Evolutionary conservation across 1,139 yeast species (phyloP).

Genomic region (Diutina scorzettiae): DNA sequence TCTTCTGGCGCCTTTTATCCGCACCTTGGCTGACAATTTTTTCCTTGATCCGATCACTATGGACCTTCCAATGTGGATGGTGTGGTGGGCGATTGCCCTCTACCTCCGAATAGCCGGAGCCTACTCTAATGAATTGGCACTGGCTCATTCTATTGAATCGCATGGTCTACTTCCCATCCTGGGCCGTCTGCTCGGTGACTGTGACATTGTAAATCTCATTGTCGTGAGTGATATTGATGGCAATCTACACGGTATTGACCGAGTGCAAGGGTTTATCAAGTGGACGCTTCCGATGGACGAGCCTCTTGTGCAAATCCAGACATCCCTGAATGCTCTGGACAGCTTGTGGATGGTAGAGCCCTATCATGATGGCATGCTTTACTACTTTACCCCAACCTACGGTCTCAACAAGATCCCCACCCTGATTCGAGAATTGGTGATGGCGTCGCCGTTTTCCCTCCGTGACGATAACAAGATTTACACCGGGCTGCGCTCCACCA

Average conservation of each 20-base stretch:
- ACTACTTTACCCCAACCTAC: conserved; percentile 63
- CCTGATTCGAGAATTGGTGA: conserved; percentile 64
- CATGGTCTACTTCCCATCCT: neutral
- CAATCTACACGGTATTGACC: conserved; percentile 66
- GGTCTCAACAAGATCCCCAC: conserved; percentile 81
- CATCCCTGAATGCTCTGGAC: conserved; percentile 15
- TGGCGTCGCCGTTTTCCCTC: conserved; percentile 72
- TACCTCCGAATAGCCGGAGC: no score
- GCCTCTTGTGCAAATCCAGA: conserved; percentile 37
- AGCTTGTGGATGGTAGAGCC: conserved; percentile 84
- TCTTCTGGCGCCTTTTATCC: no score
- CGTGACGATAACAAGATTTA: conserved; percentile 81
- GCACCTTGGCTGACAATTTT: no score
- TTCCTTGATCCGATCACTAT: no score
- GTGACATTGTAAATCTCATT: conserved; percentile 24
- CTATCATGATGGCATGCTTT: conserved; percentile 73
- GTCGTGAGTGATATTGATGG: conserved; percentile 84
- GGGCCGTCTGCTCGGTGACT: neutral
- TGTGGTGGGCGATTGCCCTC: no score
- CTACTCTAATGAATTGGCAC: no score
- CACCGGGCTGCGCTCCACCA: conserved; percentile 74
- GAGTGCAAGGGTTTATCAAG: conserved; percentile 61
- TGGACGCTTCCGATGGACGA: conserved; percentile 62
- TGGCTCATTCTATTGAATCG: no score
- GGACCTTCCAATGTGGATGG: no score